phyloP scores from a whole-genome alignment of 129 eudicot genomes.

The Flaveria linearis region DNA sequence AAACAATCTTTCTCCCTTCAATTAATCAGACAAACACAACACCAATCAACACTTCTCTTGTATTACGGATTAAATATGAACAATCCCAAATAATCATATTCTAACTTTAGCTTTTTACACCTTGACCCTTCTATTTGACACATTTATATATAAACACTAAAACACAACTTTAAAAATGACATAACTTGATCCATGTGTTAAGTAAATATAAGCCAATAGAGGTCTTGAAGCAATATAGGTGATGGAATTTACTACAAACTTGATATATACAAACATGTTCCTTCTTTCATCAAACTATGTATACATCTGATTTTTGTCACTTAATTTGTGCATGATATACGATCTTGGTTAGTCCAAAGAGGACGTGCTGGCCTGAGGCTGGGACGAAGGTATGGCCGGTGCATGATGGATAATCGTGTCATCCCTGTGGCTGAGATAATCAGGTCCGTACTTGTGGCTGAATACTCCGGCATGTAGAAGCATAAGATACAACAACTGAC shows the following conservation, averaged over 20 bases:
- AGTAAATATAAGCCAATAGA: no score
- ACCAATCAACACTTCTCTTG: no score
- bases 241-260: neutral
- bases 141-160: no score
- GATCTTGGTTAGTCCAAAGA: slow-evolving; percentile 20
- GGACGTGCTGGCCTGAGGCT: slow-evolving; percentile 16
- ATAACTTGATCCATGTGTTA: no score
- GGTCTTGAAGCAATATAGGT: no score
- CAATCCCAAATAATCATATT: no score
- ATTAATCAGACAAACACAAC: no score
- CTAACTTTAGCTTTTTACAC: no score
- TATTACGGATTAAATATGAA: no score
- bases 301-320: neutral
- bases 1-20: no score
- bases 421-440: slow-evolving; percentile 31
- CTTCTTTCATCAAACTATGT: slow-evolving; percentile 1
- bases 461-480: slow-evolving; percentile 72
- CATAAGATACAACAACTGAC: slow-evolving; percentile 65
- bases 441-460: slow-evolving; percentile 54
- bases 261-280: neutral
- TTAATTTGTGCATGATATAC: neutral
- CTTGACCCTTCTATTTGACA: no score
- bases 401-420: slow-evolving; percentile 24
- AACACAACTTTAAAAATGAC: no score
- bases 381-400: slow-evolving; percentile 26